These are phyloP conservation scores for Protomyces inouyei DNA, from an alignment of 1,139 yeast species.

Conservation along the genomic window DNA sequence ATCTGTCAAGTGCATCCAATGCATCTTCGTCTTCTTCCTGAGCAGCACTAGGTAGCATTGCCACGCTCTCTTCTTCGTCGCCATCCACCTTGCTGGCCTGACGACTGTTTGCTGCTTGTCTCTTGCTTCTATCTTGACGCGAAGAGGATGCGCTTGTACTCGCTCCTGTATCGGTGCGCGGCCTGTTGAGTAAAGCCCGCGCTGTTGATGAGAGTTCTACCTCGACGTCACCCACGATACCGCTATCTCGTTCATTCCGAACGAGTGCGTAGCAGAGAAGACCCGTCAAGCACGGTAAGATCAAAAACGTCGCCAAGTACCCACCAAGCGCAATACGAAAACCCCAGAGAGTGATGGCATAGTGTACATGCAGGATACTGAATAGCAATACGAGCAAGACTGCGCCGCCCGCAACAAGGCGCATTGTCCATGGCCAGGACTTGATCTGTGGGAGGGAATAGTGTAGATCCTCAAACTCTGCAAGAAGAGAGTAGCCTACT, in stretches of 20 bases:
- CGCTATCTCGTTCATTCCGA: slow-evolving; percentile 1
- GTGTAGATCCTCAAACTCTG: not conserved
- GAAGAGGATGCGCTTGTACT: not conserved
- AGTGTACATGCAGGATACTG: not conserved
- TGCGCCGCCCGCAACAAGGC: not conserved
- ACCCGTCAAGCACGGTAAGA: slow-evolving; percentile 1
- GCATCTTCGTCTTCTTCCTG: not conserved
- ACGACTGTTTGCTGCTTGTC: not conserved
- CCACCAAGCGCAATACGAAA: not conserved
- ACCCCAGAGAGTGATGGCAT: slow-evolving; percentile 14
- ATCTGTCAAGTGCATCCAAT: not conserved
- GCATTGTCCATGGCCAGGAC: slow-evolving; percentile 13
- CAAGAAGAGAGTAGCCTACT: not conserved
- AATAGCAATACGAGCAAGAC: not conserved
- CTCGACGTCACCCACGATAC: slow-evolving; percentile 1
- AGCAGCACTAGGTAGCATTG: not conserved
- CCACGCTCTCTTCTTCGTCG: not conserved
- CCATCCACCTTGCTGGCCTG: not conserved
- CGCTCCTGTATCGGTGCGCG: not conserved
- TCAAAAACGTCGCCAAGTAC: slow-evolving; percentile 9
- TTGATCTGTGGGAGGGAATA: not conserved
- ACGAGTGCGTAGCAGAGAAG: not conserved
- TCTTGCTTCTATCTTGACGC: not conserved
- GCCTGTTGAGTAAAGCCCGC: not conserved
- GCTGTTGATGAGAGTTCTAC: not conserved